A percentile compares a stretch with the other conserved stretches of the same genome.
Evolutionary conservation across 805 yeast species (phyloP).

Genomic region (Yarrowia deformans): DNA sequence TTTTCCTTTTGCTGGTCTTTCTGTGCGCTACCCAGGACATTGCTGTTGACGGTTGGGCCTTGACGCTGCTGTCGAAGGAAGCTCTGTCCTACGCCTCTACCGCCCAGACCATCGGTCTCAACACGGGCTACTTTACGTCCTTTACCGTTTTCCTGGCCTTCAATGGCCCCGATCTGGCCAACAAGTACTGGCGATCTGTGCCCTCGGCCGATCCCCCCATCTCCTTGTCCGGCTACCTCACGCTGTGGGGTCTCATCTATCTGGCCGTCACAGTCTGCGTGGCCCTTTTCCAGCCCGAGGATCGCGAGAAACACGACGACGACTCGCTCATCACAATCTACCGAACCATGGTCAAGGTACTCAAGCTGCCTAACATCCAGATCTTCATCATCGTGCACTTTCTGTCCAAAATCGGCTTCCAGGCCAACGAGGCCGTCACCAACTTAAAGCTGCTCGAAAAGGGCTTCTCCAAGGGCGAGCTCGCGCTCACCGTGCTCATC

Average conservation of each 20-base stretch:
- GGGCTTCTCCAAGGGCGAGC: constrained; percentile 91
- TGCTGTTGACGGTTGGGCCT: constrained; percentile 99
- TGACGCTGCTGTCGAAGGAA: constrained; percentile 79
- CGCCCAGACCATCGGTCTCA: constrained; percentile 95
- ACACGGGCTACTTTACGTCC: constrained; percentile 88
- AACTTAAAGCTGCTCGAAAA: constrained; percentile 87
- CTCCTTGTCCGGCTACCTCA: constrained; percentile 75
- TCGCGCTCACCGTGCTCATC: constrained; percentile 88
- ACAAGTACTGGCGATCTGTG: constrained; percentile 71
- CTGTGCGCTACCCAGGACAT: constrained; percentile 98
- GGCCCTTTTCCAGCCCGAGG: constrained; percentile 70
- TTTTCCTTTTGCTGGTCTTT: constrained; percentile 79
- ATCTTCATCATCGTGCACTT: constrained; percentile 76
- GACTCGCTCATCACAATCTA: constrained; percentile 50
- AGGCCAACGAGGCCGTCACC: constrained; percentile 95
- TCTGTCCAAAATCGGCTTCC: constrained; percentile 88
- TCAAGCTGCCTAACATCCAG: constrained; percentile 69
- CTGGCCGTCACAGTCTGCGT: constrained; percentile 70
- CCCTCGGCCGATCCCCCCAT: constrained; percentile 74
- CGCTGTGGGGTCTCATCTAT: constrained; percentile 78
- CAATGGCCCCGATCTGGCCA: constrained; percentile 91
- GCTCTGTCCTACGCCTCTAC: constrained; percentile 93
- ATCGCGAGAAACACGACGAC: constrained; percentile 56
- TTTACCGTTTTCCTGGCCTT: constrained; percentile 91
- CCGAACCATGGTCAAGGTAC: constrained; percentile 51